Base-by-base conservation (phyloP, 768 basidiomycete genomes). In the Leccinellum rugosiceps region DNA sequence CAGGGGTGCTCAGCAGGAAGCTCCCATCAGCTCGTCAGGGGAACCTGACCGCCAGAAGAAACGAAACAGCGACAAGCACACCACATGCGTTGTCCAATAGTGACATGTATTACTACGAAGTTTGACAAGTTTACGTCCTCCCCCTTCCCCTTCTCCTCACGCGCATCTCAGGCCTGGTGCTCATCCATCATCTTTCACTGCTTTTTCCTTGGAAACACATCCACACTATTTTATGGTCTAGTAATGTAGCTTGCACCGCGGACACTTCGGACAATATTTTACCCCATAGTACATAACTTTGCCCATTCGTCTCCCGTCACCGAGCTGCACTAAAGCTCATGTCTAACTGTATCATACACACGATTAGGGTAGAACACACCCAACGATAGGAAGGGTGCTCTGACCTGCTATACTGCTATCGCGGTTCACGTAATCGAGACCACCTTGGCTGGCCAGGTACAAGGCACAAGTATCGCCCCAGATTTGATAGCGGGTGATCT, bases 391-490 rank as follows among this genome's bases (percentile, higher is more conserved):
- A 43, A 19, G 19, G 6, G 11, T 43, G 19, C 8, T 11, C 41
- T 43, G 41, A 43, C 41, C 41, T 43, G 41, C 41, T 10, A 19
- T 8, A 41, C 4, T n/a, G 38, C 38, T 41, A 6, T 43, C 41
- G 32, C 60, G 10, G 30, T 56, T 55, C 53, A 66, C 65, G 48
- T 60, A 25, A 32, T 26, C 17, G 32, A 84, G 66, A 64, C 74
- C 63, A n/a, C 85, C 83, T 23, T 68, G 74, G 38, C 80, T 76
- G 6, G 84, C 85, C 14, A 87, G 75, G 68, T 84, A 85, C 10
- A 83, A 78, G 6, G 85, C 81, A 11, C 84, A 85, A 7, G 85
- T 82, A 68, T 88, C 86, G 11, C 83, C 83, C 85, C 86, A 88
- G 2, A 87, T 77, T 64, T 87, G 81, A 75, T 85, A 86, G 44